Evolutionary conservation across 306 rosid species (phyloP), one percentile per base, ranked within the genome.

Genomic region (Glycine tomentella): DNA sequence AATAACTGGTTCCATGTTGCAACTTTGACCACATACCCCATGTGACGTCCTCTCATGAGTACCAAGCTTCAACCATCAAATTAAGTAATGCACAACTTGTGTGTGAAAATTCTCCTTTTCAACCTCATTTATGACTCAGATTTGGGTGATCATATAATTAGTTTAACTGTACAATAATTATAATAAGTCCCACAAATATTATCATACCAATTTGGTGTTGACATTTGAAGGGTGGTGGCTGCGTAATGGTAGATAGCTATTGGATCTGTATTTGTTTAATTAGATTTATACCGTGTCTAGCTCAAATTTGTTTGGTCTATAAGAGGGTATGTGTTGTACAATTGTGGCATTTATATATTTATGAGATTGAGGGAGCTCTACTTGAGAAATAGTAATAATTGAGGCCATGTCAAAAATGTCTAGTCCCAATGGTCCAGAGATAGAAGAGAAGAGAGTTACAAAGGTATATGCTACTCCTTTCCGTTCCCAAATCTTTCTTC

Each of bases 191-290:
- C 17, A 49, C n/a, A 76, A 58, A 55, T 42, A 42, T 38, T 79
- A 84, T 73, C 57, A 69, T 82, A 71, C 64, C 63, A 82, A 87
- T 48, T 36, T 65, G 88, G 89, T 82, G 92, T 91, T 91, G 92
- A 89, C 92, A 87, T 86, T 81, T 84, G 73, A 25, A 71, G 63
- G 74, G 72, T 4, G 74, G 25, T 76, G 86, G 86, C 86, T 76
- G 79, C 87, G 55, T 85, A 81, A 81, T 83, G 81, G 66, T 68
- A 48, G 76, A 78, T 81, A 62, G 81, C 79, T 70, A 76, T 8
- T 64, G 66, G 77, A 80, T 87, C 69, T 62, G 7, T 11, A 80
- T 68, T 82, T 69, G 3, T 86, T 84, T 81, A 85, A 45, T 57
- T 42, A 15, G 42, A 38, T 36, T 7, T 38, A 8, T 64, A 38